phyloP scores from a whole-genome alignment of 176 grass and related monocot genomes.

The Chrysopogon serrulatus region DNA sequence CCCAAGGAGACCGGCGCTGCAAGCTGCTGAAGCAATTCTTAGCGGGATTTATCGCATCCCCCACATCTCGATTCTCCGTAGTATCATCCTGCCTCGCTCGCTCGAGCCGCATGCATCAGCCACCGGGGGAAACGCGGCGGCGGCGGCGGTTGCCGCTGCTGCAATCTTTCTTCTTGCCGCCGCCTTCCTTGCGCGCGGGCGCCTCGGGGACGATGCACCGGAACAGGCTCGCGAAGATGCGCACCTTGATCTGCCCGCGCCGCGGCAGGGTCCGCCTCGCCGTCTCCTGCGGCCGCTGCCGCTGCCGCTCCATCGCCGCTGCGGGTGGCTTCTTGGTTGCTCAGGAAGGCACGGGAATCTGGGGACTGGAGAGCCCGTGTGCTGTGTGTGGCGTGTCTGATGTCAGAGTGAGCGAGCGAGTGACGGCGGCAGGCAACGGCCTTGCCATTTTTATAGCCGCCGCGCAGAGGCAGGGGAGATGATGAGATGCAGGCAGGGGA shows the following conservation, averaged over 20 bases:
- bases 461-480: neutral
- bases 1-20: neutral
- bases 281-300: neutral
- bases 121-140: slow-evolving; percentile 26
- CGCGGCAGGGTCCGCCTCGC: slow-evolving; percentile 33
- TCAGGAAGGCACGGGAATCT: neutral
- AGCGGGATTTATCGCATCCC: neutral
- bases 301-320: slow-evolving; percentile 32
- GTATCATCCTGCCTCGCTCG: neutral
- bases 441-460: neutral
- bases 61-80: neutral
- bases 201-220: slow-evolving; percentile 3
- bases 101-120: slow-evolving; percentile 1
- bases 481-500: neutral
- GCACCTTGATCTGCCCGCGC: slow-evolving; percentile 56
- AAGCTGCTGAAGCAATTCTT: neutral
- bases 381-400: neutral
- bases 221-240: slow-evolving; percentile 44
- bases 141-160: neutral
- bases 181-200: neutral
- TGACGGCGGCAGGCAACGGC: neutral
- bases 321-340: slow-evolving; percentile 16
- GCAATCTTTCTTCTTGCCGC: neutral
- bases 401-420: neutral
- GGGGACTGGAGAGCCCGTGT: neutral